Conservation (phyloP, 2,329 filamentous ascomycete genomes). For the Colletotrichum coccodes region DNA sequence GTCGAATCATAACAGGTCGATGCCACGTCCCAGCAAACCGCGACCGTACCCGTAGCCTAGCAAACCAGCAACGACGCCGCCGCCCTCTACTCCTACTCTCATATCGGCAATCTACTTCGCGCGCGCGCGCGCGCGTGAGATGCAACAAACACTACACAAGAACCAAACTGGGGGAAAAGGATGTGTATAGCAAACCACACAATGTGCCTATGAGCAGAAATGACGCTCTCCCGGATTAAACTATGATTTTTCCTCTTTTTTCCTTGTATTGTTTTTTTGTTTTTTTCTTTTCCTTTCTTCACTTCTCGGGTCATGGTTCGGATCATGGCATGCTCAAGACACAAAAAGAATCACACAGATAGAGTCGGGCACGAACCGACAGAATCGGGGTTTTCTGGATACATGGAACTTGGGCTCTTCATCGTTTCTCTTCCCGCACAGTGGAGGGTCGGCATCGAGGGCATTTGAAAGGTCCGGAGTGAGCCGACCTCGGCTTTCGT, state of each 20-base stretch:
- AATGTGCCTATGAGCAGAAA: no score
- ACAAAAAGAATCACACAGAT: neutral
- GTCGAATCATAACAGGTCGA: neutral
- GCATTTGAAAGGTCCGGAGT: neutral
- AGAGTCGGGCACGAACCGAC: neutral
- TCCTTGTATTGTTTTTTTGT: neutral
- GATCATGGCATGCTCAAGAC: neutral
- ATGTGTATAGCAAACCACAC: neutral
- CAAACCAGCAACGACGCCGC: neutral
- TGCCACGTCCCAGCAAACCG: neutral
- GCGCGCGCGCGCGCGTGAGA: no score
- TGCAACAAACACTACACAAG: no score
- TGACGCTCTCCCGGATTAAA: no score
- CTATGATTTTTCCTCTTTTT: no score
- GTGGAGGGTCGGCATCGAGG: neutral
- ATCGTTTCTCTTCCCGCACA: neutral
- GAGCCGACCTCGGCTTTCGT: neutral
- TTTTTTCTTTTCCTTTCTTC: neutral
- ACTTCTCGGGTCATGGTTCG: neutral
- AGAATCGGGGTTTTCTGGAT: neutral
- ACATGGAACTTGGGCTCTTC: neutral
- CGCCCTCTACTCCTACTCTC: neutral
- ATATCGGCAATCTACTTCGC: conserved; percentile 5
- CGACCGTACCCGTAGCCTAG: neutral
- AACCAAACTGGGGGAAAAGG: no score